Base-by-base conservation (phyloP, 805 yeast genomes). In the Cyberlindnera samutprakarnensis region DNA sequence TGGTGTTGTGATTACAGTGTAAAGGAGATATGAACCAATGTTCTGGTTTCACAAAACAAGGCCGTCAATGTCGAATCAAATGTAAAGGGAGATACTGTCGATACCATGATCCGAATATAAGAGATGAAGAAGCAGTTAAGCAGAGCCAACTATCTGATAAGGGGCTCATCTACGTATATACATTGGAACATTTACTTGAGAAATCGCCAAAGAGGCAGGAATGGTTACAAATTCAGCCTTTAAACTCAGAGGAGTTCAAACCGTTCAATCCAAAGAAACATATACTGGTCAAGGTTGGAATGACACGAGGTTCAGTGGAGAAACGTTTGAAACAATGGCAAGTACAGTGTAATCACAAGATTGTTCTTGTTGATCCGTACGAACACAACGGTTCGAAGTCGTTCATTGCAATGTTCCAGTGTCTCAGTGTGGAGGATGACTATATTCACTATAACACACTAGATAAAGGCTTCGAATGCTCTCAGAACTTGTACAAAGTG, bases 261-360 rank as follows among this genome's bases (percentile, higher is more conserved):
- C 31, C 39, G 3, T 45, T 49, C 24, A 32, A 49, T n/a, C 56
- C 56, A 0, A 42, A 38, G 32, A 30, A 28, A 4, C 31, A 36
- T 13, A 41, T 51, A 2, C 33, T 49, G 20, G 38, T 51, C 8
- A 51, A 51, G 17, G 41, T 49, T 15, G 56, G 56, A 3, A 14
- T 47, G 26, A 51, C 56, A 0, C 37, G 32, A 9, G 49, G 50
- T 4, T 17, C 30, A 0, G 56, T 51, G 0, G 5, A 7, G 2
- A 36, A 30, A 4, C 30, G 56, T 19, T 18, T 51, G 10, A 27
- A 24, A 8, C 49, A 51, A 28, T 51, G 56, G 56, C 48, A 49
- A 22, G n/a, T 12, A 1, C 41, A 48, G 25, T 51, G 56, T 23
- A 35, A 37, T 1, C 54, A 49, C 19, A 38, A 36, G 9, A 32